Evolutionary conservation across 1,284 basidiomycete genomes (phyloP).

Genomic region (Cryptococcus maquisensis): DNA sequence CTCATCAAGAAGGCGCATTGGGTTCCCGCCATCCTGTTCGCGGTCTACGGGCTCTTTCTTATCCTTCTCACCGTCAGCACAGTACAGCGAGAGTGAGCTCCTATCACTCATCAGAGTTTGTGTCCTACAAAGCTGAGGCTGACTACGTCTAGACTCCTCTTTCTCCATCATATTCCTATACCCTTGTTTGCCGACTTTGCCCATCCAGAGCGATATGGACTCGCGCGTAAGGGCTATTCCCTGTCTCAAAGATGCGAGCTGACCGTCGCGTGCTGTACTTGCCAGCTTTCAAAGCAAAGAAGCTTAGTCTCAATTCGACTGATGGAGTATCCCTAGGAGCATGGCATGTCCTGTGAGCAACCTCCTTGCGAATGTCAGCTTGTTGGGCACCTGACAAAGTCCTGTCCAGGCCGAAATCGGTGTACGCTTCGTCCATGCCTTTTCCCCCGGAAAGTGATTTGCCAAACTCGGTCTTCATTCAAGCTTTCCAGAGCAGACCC

Average conservation of each 20-base stretch:
- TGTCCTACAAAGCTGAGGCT: not conserved
- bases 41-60: conserved; percentile 58
- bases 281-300: conserved; percentile 72
- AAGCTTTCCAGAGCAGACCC: conserved; percentile 60
- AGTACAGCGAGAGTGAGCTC: conserved; percentile 68
- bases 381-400: not conserved
- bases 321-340: conserved; percentile 78
- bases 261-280: not conserved
- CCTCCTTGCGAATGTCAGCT: not conserved
- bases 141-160: conserved; percentile 52
- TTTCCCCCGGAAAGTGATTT: conserved; percentile 27
- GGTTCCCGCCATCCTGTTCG: conserved; percentile 47
- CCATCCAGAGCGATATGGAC: conserved; percentile 68
- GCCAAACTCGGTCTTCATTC: conserved; percentile 34
- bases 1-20: not conserved
- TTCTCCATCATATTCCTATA: conserved; percentile 63
- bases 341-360: conserved; percentile 74
- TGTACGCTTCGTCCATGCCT: conserved; percentile 11
- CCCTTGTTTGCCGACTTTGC: conserved; percentile 65
- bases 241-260: not conserved
- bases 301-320: conserved; percentile 63
- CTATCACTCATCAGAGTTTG: conserved; percentile 6
- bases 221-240: conserved; percentile 63
- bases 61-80: conserved; percentile 59
- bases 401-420: conserved; percentile 24